Evolutionary conservation across 192 early-diverging fungal genomes (phyloP), one percentile per base, ranked within the genome.

Genomic region (Coemansia umbellata): DNA sequence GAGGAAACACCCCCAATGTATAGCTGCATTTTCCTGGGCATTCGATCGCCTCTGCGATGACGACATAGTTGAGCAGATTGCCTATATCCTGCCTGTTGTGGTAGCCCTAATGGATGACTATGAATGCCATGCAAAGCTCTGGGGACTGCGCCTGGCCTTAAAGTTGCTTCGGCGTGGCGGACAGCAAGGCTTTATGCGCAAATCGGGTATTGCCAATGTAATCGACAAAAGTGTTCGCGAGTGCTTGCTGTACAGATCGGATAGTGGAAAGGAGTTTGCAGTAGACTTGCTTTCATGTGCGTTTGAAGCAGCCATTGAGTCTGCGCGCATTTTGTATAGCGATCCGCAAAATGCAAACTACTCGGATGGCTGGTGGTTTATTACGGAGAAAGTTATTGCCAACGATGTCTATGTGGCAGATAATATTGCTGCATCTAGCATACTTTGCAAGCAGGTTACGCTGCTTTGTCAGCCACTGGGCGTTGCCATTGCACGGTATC

Each of bases 81-180:
- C 67, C n/a, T 50, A n/a, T 11, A 61, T 69, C 15, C 35, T 77
- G 27, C 66, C 74, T 0, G 67, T 69, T 10, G 33, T 61, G 1
- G 11, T 69, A 15, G 55, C 60, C 0, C 62, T 76, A 3, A 41
- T 56, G n/a, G 73, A 76, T 10, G 66, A 69, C 55, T 55, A 77
- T 35, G 63, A 66, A 10, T 48, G 31, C 11, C 31, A 37, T 24
- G 42, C 41, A 10, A 60, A 61, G 43, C 39, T 60, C 9, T 47
- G 63, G 14, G 74, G 74, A 3, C 21, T 77, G 19, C 32, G 50
- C 3, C 9, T 60, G 17, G 58, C 55, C 21, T 26, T 10, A 7
- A 1, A 26, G 17, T 44, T 77, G 31, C 31, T 60, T n/a, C 26
- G 17, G 4, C 48, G 50, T 13, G 31, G 17, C 2, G 28, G 17